A percentile compares a stretch with the other conserved stretches of the same genome.
Evolutionary conservation across 2,329 filamentous ascomycete genomes (phyloP).

Genomic region (Geosmithia putterillii): DNA sequence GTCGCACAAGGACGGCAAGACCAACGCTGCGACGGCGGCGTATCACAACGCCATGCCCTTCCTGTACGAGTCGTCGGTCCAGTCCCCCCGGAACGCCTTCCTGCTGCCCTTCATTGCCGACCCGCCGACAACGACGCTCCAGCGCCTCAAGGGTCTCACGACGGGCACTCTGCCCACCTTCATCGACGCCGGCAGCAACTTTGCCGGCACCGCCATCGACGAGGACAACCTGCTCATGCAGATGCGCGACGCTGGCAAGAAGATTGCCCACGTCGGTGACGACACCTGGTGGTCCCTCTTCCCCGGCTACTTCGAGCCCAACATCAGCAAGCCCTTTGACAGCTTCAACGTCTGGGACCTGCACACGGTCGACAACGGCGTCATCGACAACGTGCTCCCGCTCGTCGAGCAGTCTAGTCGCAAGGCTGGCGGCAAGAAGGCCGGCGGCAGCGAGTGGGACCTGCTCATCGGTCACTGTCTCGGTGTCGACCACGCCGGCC

Average conservation of each 20-base stretch:
- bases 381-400: constrained; percentile 81
- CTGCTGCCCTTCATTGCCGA: constrained; percentile 93
- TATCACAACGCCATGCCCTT: constrained; percentile 87
- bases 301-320: constrained; percentile 80
- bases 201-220: constrained; percentile 88
- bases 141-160: constrained; percentile 84
- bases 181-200: constrained; percentile 86
- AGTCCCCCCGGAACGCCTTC: constrained; percentile 71
- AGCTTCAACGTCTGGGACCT: constrained; percentile 98
- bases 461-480: constrained; percentile 89
- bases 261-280: constrained; percentile 87
- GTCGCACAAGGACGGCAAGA: too few species aligned
- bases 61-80: constrained; percentile 68
- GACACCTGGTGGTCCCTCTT: constrained; percentile 95
- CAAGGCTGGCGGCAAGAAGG: constrained; percentile 14
- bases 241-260: constrained; percentile 51
- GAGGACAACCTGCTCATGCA: constrained; percentile 73
- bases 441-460: constrained; percentile 60
- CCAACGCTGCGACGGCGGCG: constrained; percentile 17
- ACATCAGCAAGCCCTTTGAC: constrained; percentile 81
- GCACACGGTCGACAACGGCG: constrained; percentile 92
- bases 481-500: constrained; percentile 92
- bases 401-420: constrained; percentile 39
- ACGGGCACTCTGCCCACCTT: constrained; percentile 94
- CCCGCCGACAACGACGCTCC: constrained; percentile 85